Evolutionary conservation across 1,284 basidiomycete species (phyloP), one percentile per base, ranked within the genome.

Genomic region (Gymnopus androsaceus): DNA sequence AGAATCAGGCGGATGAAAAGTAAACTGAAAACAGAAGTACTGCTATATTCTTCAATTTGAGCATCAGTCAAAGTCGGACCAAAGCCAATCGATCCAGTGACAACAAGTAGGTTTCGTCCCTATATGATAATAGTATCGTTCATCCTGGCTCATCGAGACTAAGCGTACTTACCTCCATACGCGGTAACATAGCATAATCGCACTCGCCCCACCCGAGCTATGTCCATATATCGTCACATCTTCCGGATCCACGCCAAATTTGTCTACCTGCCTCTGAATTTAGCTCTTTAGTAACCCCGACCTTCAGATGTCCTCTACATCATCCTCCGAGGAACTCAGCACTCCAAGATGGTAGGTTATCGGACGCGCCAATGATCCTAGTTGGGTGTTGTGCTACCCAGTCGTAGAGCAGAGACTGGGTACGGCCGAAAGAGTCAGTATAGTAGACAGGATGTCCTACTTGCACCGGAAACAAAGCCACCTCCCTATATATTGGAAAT

Each of bases 291-390:
- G n/a, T n/a, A n/a, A n/a, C n/a, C n/a, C n/a, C n/a, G n/a, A n/a
- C n/a, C n/a, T n/a, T n/a, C n/a, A n/a, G n/a, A n/a, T n/a, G n/a
- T n/a, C n/a, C n/a, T n/a, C n/a, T n/a, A n/a, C n/a, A n/a, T n/a
- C n/a, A n/a, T n/a, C 72, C 72, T 25, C 72, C 69, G 15, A 81
- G 67, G 60, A 79, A 81, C 80, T 78, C 19, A 79, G 67, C 21
- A 78, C 54, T 28, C 70, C 72, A 5, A 80, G 62, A 2, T 78
- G 73, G 58, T 81, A 82, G 2, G 71, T 68, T 44, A 80, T 72
- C n/a, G 7, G 74, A 75, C 9, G 79, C 77, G 5, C 66, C 76
- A 23, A 80, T 62, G n/a, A 80, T 64, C 1, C 68, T 68, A 4
- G 66, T 66, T 14, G 66, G 62, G 51, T 74, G 67, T 58, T 78